A percentile compares a stretch with the other conserved stretches of the same genome.
Conservation (phyloP, 2,329 filamentous ascomycete species). For the Hypoxylon sp. region DNA sequence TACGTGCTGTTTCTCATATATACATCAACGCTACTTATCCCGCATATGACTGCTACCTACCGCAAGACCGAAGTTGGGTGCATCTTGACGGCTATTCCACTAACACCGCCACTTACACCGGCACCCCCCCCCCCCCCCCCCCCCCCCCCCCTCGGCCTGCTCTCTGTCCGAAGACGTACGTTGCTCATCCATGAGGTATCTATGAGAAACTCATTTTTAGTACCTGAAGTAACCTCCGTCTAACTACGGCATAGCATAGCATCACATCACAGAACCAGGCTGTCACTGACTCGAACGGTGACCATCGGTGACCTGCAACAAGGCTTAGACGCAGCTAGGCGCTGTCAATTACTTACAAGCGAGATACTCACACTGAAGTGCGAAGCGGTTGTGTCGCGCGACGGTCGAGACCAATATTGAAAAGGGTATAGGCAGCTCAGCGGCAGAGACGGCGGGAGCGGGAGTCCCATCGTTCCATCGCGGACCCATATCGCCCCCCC, state of each 20-base stretch:
- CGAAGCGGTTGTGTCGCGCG: slow-evolving; percentile 24
- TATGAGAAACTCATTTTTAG: slow-evolving; percentile 26
- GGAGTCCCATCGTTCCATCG: slow-evolving; percentile 32
- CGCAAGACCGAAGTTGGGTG: slow-evolving; percentile 23
- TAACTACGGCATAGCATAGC: slow-evolving; percentile 1
- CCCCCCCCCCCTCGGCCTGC: no score
- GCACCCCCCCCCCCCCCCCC: no score
- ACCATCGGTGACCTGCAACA: slow-evolving; percentile 11
- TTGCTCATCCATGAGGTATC: slow-evolving; percentile 1
- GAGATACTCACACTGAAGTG: not conserved
- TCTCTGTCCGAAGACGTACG: slow-evolving; percentile 15
- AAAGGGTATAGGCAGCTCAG: slow-evolving; percentile 3
- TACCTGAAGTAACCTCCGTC: slow-evolving; percentile 10
- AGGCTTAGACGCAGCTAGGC: slow-evolving; percentile 34
- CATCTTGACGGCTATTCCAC: slow-evolving; percentile 21
- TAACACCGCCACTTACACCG: slow-evolving; percentile 34
- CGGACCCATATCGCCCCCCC: slow-evolving; percentile 33
- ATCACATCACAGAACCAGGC: slow-evolving; percentile 5
- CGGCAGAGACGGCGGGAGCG: slow-evolving; percentile 33
- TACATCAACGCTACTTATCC: slow-evolving; percentile 39
- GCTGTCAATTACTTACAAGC: not conserved
- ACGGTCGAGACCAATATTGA: slow-evolving; percentile 20
- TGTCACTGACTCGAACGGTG: slow-evolving; percentile 18
- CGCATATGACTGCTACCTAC: slow-evolving; percentile 24
- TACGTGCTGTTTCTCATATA: slow-evolving; percentile 25